A percentile compares a stretch with the other conserved stretches of the same genome.
Evolutionary conservation across 768 basidiomycete genomes (phyloP).

Genomic region (Mycena latifolia): DNA sequence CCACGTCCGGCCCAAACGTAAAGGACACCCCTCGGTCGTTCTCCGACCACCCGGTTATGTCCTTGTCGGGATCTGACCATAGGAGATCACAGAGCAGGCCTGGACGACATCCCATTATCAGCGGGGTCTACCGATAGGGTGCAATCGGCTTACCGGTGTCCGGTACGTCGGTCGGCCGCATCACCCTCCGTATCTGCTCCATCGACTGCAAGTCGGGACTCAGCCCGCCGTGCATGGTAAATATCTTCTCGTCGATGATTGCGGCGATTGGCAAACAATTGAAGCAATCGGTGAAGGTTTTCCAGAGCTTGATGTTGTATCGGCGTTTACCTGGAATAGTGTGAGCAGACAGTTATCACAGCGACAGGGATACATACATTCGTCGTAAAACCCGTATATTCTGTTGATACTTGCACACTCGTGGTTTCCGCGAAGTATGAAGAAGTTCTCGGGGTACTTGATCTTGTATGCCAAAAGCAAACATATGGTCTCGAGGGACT

Average conservation of each 20-base stretch:
- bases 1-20: conserved; percentile 98
- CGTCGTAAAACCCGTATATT: conserved; percentile 99
- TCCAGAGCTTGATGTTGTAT: conserved; percentile 99
- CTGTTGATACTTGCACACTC: conserved; percentile 99
- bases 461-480: conserved; percentile 99
- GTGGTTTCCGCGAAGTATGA: conserved; percentile 98
- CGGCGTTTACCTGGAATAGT: conserved; percentile 89
- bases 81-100: conserved; percentile 95
- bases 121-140: conserved; percentile 6
- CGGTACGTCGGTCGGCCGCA: conserved; percentile 99
- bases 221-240: conserved; percentile 99
- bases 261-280: conserved; percentile 99
- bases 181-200: conserved; percentile 99
- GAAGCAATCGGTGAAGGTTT: conserved; percentile 99
- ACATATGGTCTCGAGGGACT: conserved; percentile 98
- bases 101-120: conserved; percentile 42
- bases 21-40: conserved; percentile 99
- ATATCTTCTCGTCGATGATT: conserved; percentile 99
- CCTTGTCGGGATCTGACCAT: conserved; percentile 99
- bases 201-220: conserved; percentile 98
- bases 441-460: conserved; percentile 99
- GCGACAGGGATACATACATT: conserved; percentile 75
- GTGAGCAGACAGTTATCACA: conserved; percentile 12
- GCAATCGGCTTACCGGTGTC: conserved; percentile 82
- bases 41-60: conserved; percentile 99